Evolutionary conservation across 169 alveolate species (phyloP).

Genomic region (Hammondia hammondi): DNA sequence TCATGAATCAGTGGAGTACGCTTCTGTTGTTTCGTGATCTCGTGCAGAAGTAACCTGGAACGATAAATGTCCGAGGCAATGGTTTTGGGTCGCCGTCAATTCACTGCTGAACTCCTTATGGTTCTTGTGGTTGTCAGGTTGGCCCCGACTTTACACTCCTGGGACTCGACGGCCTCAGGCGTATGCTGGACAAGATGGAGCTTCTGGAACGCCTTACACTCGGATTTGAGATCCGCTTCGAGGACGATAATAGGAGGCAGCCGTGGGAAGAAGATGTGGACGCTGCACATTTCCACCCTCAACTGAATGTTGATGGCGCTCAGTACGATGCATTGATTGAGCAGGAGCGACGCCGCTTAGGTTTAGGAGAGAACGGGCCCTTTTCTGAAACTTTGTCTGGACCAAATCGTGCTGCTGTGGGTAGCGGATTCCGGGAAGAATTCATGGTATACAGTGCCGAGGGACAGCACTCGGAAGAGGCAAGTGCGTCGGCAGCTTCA

Average conservation of each 20-base stretch:
- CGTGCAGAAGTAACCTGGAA: too few species aligned
- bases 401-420: background rate
- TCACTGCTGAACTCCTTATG: too few species aligned
- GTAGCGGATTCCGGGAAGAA: background rate
- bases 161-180: slow-evolving; percentile 27
- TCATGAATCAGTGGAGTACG: too few species aligned
- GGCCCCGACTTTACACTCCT: slow-evolving; percentile 38
- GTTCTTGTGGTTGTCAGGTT: background rate
- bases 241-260: background rate
- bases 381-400: background rate
- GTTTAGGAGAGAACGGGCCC: background rate
- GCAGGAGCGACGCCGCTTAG: background rate
- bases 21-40: too few species aligned
- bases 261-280: background rate
- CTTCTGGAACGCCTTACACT: slow-evolving; percentile 38
- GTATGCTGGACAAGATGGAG: slow-evolving; percentile 25
- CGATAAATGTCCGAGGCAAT: too few species aligned
- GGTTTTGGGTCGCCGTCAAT: too few species aligned
- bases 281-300: background rate
- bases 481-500: background rate
- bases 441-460: background rate
- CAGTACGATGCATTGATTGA: background rate
- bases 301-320: background rate
- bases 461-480: background rate
- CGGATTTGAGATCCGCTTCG: slow-evolving; percentile 15